These are phyloP conservation scores for Lichtheimia ramosa DNA, from an alignment of 371 early-diverging fungal species.

Conservation along the genomic window DNA sequence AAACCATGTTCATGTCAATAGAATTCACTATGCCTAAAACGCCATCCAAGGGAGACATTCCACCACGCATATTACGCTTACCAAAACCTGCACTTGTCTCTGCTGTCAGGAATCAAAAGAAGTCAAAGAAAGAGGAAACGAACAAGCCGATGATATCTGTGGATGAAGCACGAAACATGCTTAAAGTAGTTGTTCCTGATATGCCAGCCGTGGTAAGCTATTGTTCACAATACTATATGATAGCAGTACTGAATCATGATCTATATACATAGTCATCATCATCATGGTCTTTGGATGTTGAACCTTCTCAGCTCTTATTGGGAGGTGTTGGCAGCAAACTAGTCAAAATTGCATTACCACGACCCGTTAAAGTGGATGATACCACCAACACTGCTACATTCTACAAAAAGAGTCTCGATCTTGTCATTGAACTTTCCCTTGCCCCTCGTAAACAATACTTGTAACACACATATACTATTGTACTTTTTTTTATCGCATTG, in stretches of 20 bases:
- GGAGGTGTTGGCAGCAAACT: constrained; percentile 8
- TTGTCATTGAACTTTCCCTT: constrained; percentile 26
- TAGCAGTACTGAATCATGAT: background rate
- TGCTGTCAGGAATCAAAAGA: constrained; percentile 18
- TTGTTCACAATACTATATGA: background rate
- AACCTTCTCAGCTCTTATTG: constrained; percentile 25
- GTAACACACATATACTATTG: constrained; percentile 3
- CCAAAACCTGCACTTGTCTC: constrained; percentile 57
- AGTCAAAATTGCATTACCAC: constrained; percentile 14
- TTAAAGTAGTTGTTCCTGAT: constrained; percentile 31
- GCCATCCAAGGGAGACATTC: constrained; percentile 59
- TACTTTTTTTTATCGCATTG: constrained; percentile 6
- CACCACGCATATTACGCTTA: constrained; percentile 54
- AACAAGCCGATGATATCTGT: constrained; percentile 5
- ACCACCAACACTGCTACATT: constrained; percentile 22
- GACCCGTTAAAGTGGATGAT: constrained; percentile 19
- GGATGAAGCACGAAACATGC: constrained; percentile 12
- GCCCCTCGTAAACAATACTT: constrained; percentile 23
- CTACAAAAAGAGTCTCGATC: constrained; percentile 23
- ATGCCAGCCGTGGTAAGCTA: constrained; percentile 36
- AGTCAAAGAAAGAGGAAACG: constrained; percentile 5
- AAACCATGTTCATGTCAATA: constrained; percentile 12
- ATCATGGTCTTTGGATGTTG: constrained; percentile 36
- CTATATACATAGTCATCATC: constrained; percentile 15
- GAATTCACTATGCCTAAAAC: constrained; percentile 66